Evolutionary conservation across 1,284 basidiomycete species (phyloP).

Genomic region (Ustilago trichophora): DNA sequence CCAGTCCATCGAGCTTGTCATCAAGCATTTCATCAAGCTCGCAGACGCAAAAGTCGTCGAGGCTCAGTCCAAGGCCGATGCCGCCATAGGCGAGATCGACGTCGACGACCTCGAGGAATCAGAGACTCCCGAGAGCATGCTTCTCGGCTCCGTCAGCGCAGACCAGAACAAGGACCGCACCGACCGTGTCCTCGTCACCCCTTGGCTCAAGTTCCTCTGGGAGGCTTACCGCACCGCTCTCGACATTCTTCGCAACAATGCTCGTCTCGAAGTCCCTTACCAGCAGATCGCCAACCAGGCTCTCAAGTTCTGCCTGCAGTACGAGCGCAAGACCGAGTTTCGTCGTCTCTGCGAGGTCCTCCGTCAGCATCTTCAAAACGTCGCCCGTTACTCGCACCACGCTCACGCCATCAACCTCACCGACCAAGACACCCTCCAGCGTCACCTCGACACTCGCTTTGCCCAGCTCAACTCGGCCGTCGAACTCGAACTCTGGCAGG

Average conservation of each 20-base stretch:
- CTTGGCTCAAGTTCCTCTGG: constrained; percentile 98
- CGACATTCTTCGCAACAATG: constrained; percentile 97
- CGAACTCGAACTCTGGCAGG: constrained; percentile 98
- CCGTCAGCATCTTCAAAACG: constrained; percentile 91
- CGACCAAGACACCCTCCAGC: constrained; percentile 94
- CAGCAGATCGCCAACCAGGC: constrained; percentile 98
- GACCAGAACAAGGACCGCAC: constrained; percentile 94
- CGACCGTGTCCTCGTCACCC: constrained; percentile 92
- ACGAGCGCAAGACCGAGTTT: constrained; percentile 96
- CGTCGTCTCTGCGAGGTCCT: constrained; percentile 95
- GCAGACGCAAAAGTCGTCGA: constrained; percentile 77
- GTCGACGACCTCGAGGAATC: constrained; percentile 71
- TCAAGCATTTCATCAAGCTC: constrained; percentile 86
- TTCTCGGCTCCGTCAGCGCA: constrained; percentile 85
- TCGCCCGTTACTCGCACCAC: constrained; percentile 94
- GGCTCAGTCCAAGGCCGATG: constrained; percentile 64
- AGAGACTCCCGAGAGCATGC: constrained; percentile 89
- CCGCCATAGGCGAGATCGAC: constrained; percentile 65
- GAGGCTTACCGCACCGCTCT: constrained; percentile 96
- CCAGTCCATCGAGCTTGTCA: constrained; percentile 88
- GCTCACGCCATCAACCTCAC: constrained; percentile 96
- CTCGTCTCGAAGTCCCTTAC: constrained; percentile 90
- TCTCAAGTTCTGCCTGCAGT: constrained; percentile 93
- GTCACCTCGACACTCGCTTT: constrained; percentile 97
- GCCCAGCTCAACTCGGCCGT: constrained; percentile 97